Conservation (phyloP, 805 yeast species). For the Candida qinlingensis region DNA sequence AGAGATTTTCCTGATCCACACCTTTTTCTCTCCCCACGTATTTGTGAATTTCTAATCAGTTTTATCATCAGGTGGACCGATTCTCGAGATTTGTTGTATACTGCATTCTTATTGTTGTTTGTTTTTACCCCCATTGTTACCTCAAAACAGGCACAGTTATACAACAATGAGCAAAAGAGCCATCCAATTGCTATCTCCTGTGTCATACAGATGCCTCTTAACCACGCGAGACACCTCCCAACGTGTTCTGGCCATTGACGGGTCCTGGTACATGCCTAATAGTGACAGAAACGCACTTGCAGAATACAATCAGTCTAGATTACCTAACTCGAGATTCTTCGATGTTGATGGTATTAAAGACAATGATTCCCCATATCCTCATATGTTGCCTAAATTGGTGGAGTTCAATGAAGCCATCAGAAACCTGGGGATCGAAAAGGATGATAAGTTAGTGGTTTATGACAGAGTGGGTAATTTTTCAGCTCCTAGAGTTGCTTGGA, state of each 20-base stretch:
- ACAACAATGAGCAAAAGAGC: slow-evolving; percentile 22
- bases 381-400: slow-evolving; percentile 72
- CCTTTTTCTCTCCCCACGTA: background rate
- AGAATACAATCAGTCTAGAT: slow-evolving; percentile 55
- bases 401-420: slow-evolving; percentile 51
- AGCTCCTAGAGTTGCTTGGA: slow-evolving; percentile 92
- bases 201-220: slow-evolving; percentile 20
- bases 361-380: slow-evolving; percentile 64
- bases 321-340: slow-evolving; percentile 64
- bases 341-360: slow-evolving; percentile 73
- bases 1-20: background rate
- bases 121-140: no score
- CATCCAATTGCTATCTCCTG: slow-evolving; percentile 21
- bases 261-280: slow-evolving; percentile 92
- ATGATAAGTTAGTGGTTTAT: slow-evolving; percentile 70
- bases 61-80: background rate
- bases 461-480: slow-evolving; percentile 84
- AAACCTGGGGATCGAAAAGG: slow-evolving; percentile 47
- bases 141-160: background rate
- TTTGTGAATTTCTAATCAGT: background rate
- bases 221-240: slow-evolving; percentile 13
- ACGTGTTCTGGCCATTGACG: slow-evolving; percentile 62
- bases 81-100: no score
- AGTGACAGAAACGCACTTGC: slow-evolving; percentile 50
- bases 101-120: no score